A percentile compares a stretch with the other conserved stretches of the same genome.
phyloP scores from a whole-genome alignment of 2,329 filamentous ascomycete species.

The Amauroascus niger region DNA sequence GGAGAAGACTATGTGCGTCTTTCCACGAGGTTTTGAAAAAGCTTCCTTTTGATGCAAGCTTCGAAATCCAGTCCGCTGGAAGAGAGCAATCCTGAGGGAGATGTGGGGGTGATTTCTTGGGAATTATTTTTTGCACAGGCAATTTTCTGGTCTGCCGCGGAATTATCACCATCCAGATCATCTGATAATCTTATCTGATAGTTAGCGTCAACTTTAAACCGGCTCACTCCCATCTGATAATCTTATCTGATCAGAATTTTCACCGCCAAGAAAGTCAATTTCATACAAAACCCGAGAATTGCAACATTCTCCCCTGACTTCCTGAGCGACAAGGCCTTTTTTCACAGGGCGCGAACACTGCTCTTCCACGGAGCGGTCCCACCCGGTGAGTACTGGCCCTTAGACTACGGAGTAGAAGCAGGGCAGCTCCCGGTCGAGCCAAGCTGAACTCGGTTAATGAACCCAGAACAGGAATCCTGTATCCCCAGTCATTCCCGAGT shows the following conservation, averaged over 20 bases:
- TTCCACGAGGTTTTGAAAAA: background rate
- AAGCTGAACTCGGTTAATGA: background rate
- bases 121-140: no score
- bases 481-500: background rate
- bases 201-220: background rate
- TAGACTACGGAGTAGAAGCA: background rate
- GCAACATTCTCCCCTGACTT: background rate
- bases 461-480: background rate
- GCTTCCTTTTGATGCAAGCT: background rate
- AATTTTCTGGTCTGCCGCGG: background rate
- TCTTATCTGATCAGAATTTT: conserved; percentile 13
- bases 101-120: no score
- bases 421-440: background rate
- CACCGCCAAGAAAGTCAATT: conserved; percentile 4
- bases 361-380: background rate
- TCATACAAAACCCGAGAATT: background rate
- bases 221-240: conserved; percentile 4
- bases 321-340: background rate
- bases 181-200: conserved; percentile 12
- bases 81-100: background rate
- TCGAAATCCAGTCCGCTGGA: background rate
- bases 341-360: background rate
- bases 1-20: background rate
- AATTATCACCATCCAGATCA: conserved; percentile 4
- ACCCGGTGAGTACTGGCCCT: background rate